phyloP scores from a whole-genome alignment of 345 rosid species.

The Citrus australasica region DNA sequence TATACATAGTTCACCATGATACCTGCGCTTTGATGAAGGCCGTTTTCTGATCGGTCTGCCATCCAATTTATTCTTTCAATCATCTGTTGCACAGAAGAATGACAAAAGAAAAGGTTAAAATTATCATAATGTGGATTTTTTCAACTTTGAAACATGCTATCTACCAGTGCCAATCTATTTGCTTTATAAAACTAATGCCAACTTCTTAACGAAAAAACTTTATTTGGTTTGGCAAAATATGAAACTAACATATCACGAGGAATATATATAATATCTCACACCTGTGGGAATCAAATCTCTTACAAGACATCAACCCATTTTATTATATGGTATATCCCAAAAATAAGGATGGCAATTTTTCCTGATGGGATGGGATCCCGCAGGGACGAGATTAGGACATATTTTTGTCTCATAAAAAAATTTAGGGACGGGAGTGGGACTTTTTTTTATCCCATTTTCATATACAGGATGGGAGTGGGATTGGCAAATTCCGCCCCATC shows the following conservation, averaged over 20 bases:
- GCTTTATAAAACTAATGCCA: not conserved
- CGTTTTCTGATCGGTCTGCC: slow-evolving; percentile 80
- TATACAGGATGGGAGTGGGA: too few species aligned
- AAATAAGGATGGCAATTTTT: too few species aligned
- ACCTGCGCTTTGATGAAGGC: slow-evolving; percentile 70
- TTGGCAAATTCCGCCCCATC: too few species aligned
- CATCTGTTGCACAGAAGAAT: slow-evolving; percentile 48
- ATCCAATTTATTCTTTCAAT: slow-evolving; percentile 94
- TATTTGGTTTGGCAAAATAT: not conserved
- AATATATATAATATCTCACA: not conserved
- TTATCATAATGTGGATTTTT: not conserved
- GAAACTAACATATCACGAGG: not conserved
- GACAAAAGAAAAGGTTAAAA: not conserved
- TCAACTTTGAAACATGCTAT: not conserved
- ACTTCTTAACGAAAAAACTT: not conserved
- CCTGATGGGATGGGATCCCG: too few species aligned
- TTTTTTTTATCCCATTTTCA: too few species aligned
- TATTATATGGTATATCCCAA: not conserved
- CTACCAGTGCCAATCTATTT: not conserved
- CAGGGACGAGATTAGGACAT: too few species aligned
- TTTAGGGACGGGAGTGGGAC: too few species aligned
- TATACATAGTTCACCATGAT: slow-evolving; percentile 91
- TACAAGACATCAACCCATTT: not conserved
- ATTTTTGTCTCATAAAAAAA: too few species aligned
- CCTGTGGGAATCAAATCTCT: not conserved